Conservation (phyloP, 2,329 filamentous ascomycete species). For the Cercospora canescens region DNA sequence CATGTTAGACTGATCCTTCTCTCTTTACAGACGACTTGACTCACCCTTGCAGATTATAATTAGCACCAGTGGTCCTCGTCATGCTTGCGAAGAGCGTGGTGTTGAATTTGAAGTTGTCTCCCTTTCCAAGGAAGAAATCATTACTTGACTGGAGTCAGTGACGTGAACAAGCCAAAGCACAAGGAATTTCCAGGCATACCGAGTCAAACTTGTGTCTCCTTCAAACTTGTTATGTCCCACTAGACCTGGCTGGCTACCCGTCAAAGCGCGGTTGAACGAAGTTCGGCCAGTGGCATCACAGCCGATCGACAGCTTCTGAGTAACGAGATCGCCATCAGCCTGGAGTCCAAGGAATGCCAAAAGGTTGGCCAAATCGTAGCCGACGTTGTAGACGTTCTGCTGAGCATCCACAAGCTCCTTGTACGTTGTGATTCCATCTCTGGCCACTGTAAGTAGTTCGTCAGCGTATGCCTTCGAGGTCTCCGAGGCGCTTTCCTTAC, state of each 20-base stretch:
- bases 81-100: slow-evolving; percentile 43
- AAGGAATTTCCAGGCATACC: slow-evolving; percentile 13
- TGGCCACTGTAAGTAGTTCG: slow-evolving; percentile 29
- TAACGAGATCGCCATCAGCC: slow-evolving; percentile 44
- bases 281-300: slow-evolving; percentile 48
- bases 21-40: not conserved
- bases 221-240: slow-evolving; percentile 49
- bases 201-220: slow-evolving; percentile 42
- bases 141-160: slow-evolving; percentile 18
- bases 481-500: not conserved
- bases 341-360: slow-evolving; percentile 44
- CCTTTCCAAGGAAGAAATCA: slow-evolving; percentile 39
- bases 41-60: slow-evolving; percentile 37
- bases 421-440: slow-evolving; percentile 45
- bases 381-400: slow-evolving; percentile 49
- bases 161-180: not conserved
- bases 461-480: not conserved
- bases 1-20: not conserved
- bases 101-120: slow-evolving; percentile 42
- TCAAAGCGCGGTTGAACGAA: slow-evolving; percentile 35
- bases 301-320: slow-evolving; percentile 46
- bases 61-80: slow-evolving; percentile 35
- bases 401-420: slow-evolving; percentile 48
- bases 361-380: slow-evolving; percentile 43
- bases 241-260: slow-evolving; percentile 44